Percentiles rank a stretch among this genome's conserved stretches.
Conservation (phyloP, 371 early-diverging fungal species). For the Mucor ambiguus region DNA sequence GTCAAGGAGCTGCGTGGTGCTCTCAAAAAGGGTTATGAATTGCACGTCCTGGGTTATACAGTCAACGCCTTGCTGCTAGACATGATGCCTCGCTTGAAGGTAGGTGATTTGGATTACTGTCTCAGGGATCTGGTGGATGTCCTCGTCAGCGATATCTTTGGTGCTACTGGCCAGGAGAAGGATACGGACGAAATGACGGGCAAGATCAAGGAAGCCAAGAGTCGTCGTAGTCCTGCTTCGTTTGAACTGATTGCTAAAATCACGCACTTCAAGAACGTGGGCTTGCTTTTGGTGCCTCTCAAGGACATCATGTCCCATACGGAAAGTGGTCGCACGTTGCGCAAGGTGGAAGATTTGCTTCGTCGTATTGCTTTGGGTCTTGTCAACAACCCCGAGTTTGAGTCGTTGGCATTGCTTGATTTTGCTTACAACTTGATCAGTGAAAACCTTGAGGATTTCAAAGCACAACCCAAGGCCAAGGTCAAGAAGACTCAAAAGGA, state of each 20-base stretch:
- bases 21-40: constrained; percentile 84
- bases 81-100: constrained; percentile 59
- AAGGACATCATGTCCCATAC: constrained; percentile 88
- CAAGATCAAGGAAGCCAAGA: constrained; percentile 89
- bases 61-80: constrained; percentile 77
- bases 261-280: constrained; percentile 67
- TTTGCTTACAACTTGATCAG: constrained; percentile 84
- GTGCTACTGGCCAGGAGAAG: constrained; percentile 85
- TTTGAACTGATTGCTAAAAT: constrained; percentile 78
- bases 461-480: constrained; percentile 50
- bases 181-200: constrained; percentile 86
- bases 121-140: constrained; percentile 70
- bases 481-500: constrained; percentile 56
- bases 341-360: constrained; percentile 81
- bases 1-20: constrained; percentile 82
- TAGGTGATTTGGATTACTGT: constrained; percentile 83
- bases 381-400: constrained; percentile 73
- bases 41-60: constrained; percentile 93
- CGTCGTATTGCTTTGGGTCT: constrained; percentile 77
- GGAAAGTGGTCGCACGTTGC: constrained; percentile 70
- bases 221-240: constrained; percentile 78
- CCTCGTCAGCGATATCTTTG: constrained; percentile 89
- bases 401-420: constrained; percentile 67
- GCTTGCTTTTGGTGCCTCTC: constrained; percentile 75
- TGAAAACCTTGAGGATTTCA: constrained; percentile 72